phyloP scores from a whole-genome alignment of 2,329 filamentous ascomycete species.

The Tolypocladium endophyticum region DNA sequence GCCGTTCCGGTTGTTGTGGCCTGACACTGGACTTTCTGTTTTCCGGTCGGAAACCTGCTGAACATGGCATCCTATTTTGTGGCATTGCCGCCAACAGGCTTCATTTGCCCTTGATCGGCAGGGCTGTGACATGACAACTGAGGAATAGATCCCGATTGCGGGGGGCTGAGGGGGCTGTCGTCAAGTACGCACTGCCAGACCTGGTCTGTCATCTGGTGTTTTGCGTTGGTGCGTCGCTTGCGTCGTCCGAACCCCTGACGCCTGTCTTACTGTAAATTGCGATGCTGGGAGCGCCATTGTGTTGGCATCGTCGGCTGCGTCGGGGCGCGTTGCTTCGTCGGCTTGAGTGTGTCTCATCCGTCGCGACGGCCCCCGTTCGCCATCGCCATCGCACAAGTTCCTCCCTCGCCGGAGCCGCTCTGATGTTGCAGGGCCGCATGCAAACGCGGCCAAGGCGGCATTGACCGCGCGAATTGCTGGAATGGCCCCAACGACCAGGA shows the following conservation, averaged over 20 bases:
- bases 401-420: neutral
- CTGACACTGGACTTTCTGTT: neutral
- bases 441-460: neutral
- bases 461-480: neutral
- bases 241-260: neutral
- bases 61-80: neutral
- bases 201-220: neutral
- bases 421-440: neutral
- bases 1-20: neutral
- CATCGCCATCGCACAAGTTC: neutral
- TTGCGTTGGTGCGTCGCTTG: neutral
- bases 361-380: neutral
- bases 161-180: neutral
- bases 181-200: neutral
- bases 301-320: neutral
- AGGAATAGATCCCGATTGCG: constrained; percentile 3
- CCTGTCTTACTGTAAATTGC: neutral
- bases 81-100: neutral
- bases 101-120: neutral
- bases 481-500: neutral
- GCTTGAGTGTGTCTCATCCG: neutral
- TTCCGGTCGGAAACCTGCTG: neutral
- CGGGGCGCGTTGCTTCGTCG: neutral
- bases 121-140: neutral
- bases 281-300: neutral